Evolutionary conservation across 495 filamentous ascomycete genomes (phyloP), one percentile per base, ranked within the genome.

Genomic region (Choiromyces venosus): DNA sequence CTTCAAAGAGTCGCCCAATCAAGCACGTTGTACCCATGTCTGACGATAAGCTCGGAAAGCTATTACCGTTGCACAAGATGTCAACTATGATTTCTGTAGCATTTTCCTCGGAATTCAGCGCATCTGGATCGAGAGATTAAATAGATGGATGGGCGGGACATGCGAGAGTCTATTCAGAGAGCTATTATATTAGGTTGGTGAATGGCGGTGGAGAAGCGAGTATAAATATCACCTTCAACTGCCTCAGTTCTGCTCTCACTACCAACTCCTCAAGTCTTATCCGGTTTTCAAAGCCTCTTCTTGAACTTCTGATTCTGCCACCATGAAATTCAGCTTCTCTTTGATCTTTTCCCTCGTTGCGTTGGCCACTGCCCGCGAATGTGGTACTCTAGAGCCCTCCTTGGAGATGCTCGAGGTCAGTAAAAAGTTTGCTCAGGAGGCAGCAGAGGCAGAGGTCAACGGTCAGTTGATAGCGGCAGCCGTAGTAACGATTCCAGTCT

Each of bases 401-500:
- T 70, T 70, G 42, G 74, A 83, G 74, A 83, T 85, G 66, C 74
- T 84, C 42, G 14, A 70, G 61, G 71, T 75, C 66, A 72, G 73
- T 35, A 67, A 68, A 7, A 37, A 73, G 29, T 73, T 78, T 73
- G 77, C 73, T 33, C 14, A 64, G 14, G 65, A 69, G 67, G 67
- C 78, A 8, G 76, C 78, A 2, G 79, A 77, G 33, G 81, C 82
- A n/a, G 46, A 82, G 56, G 74, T 79, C 33, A 69, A 83, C 37
- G 76, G 82, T 37, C 70, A 33, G 78, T 83, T 75, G 42, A 76
- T 74, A 80, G 74, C 70, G 69, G 67, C 44, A 71, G 69, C 37
- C 74, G 75, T 39, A 64, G 80, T 68, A 80, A 84, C 76, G 69
- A 83, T 91, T 67, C 82, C 86, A 44, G 83, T 85, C 35, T 89